Conservation (phyloP, 768 basidiomycete genomes). For the Boletus pseudo-olivaceus region DNA sequence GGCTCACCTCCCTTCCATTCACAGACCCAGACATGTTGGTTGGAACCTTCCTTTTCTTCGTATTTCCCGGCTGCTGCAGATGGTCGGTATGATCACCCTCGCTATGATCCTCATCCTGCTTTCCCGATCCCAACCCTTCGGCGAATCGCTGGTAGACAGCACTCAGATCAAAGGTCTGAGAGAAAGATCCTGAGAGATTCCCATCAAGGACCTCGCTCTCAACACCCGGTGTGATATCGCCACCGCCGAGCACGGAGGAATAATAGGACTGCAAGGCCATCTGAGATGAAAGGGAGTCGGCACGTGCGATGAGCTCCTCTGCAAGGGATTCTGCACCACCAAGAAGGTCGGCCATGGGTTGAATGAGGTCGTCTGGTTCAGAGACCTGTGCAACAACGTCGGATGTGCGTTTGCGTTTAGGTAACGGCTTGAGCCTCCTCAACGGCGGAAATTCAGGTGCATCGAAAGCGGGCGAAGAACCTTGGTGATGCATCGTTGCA, state of each 20-base stretch:
- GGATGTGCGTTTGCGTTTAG: conserved; percentile 66
- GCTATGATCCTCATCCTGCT: conserved; percentile 50
- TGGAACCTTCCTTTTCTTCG: conserved; percentile 87
- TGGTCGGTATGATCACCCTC: conserved; percentile 68
- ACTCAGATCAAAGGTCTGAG: conserved; percentile 28
- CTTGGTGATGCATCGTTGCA: conserved; percentile 46
- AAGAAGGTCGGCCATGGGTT: conserved; percentile 33
- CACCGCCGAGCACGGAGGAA: conserved; percentile 50
- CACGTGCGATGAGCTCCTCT: conserved; percentile 57
- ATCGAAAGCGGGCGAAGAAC: conserved; percentile 60
- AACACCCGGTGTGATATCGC: conserved; percentile 35
- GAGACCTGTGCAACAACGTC: conserved; percentile 26
- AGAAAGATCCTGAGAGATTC: conserved; percentile 19
- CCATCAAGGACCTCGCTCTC: conserved; percentile 15
- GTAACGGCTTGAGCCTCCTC: conserved; percentile 72
- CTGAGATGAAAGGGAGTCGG: conserved; percentile 54
- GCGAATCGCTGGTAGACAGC: conserved; percentile 25
- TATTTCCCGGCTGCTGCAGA: conserved; percentile 73
- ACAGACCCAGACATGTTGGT: conserved; percentile 47
- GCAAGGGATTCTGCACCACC: conserved; percentile 45
- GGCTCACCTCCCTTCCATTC: conserved; percentile 41
- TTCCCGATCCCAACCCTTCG: conserved; percentile 25
- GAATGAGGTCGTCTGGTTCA: conserved; percentile 27
- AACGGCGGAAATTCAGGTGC: conserved; percentile 58
- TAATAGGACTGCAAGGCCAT: conserved; percentile 65